Percentiles rank a stretch among this genome's conserved stretches.
Evolutionary conservation across 2,329 filamentous ascomycete species (phyloP).

Genomic region (Venturia pyrina): DNA sequence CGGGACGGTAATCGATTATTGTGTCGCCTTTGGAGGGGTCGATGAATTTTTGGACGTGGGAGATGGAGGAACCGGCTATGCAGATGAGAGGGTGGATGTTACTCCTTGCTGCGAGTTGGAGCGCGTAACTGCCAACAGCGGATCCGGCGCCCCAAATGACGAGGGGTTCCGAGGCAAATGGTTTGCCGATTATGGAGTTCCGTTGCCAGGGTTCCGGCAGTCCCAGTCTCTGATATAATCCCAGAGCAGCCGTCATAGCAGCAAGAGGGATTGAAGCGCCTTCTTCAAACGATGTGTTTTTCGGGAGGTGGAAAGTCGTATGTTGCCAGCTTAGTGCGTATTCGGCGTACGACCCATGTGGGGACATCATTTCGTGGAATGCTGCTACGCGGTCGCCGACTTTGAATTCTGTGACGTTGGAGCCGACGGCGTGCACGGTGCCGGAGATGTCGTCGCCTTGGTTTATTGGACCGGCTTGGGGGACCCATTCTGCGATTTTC

Average conservation of each 20-base stretch:
- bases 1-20: slow-evolving; percentile 45
- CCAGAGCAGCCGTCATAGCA: slow-evolving; percentile 36
- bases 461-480: slow-evolving; percentile 26
- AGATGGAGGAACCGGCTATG: slow-evolving; percentile 29
- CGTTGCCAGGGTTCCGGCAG: slow-evolving; percentile 33
- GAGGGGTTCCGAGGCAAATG: slow-evolving; percentile 20
- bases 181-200: slow-evolving; percentile 14
- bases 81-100: slow-evolving; percentile 34
- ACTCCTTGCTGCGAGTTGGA: slow-evolving; percentile 29
- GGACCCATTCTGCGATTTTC: slow-evolving; percentile 13
- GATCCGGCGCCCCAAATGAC: slow-evolving; percentile 33
- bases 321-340: slow-evolving; percentile 47
- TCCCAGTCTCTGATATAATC: slow-evolving; percentile 33
- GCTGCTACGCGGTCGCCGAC: slow-evolving; percentile 47
- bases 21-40: slow-evolving; percentile 30
- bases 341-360: slow-evolving; percentile 49
- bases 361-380: slow-evolving; percentile 44
- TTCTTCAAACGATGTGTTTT: slow-evolving; percentile 40
- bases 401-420: slow-evolving; percentile 47
- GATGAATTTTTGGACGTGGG: slow-evolving; percentile 28
- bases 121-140: slow-evolving; percentile 32
- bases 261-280: slow-evolving; percentile 37
- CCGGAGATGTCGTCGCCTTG: slow-evolving; percentile 47
- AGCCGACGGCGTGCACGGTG: slow-evolving; percentile 44
- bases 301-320: slow-evolving; percentile 47